Conservation (phyloP, 2,329 filamentous ascomycete species). For the Laburnicola sp. region DNA sequence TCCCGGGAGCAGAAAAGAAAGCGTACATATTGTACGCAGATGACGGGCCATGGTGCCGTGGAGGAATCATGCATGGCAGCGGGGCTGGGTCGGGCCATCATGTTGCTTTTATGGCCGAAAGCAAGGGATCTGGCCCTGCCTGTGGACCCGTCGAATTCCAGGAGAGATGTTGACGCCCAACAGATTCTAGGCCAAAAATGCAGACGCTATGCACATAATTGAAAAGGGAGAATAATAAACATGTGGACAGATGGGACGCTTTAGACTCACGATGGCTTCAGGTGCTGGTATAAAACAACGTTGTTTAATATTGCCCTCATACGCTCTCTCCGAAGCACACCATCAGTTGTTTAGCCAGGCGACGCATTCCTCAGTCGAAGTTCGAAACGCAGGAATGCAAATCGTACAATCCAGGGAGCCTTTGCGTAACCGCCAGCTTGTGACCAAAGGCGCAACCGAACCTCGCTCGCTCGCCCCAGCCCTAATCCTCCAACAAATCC, state of each 20-base stretch:
- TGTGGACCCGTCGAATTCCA: conserved; percentile 36
- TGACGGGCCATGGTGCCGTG: conserved; percentile 30
- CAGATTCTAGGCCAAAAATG: neutral
- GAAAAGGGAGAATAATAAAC: too few species aligned
- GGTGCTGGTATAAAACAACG: too few species aligned
- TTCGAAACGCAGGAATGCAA: conserved; percentile 7
- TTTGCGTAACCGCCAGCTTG: conserved; percentile 10
- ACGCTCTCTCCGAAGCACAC: neutral
- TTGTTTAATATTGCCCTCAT: neutral
- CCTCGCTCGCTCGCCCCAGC: conserved; percentile 26
- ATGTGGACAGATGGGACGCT: too few species aligned
- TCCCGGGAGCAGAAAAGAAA: conserved; percentile 22
- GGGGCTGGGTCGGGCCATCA: conserved; percentile 1
- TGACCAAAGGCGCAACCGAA: neutral
- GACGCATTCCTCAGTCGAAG: conserved; percentile 2
- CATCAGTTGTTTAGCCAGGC: conserved; percentile 1
- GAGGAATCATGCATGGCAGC: conserved; percentile 15
- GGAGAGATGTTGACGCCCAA: conserved; percentile 4
- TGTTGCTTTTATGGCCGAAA: conserved; percentile 13
- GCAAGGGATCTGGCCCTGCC: conserved; percentile 25
- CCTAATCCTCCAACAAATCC: conserved; percentile 60
- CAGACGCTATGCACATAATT: too few species aligned
- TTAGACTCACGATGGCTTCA: too few species aligned
- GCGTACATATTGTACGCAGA: conserved; percentile 23
- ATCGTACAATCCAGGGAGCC: conserved; percentile 9